These are phyloP conservation scores for Xylariaceae sp. DNA, from an alignment of 2,329 filamentous ascomycete genomes.

Conservation along the genomic window DNA sequence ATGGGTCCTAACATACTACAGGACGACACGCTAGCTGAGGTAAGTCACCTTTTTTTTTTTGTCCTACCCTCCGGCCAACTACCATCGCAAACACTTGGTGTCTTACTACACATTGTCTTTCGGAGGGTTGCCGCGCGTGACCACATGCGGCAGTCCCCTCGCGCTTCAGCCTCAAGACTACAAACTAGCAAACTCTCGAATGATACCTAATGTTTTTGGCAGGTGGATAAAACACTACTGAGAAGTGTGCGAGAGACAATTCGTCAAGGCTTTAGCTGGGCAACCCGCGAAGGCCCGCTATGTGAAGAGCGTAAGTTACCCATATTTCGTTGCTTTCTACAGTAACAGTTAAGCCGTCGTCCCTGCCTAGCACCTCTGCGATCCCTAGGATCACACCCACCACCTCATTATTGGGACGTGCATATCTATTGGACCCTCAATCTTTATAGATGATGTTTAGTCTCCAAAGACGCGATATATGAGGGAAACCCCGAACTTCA, in stretches of 20 bases:
- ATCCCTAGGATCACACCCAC: background rate
- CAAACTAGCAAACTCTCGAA: conserved; percentile 30
- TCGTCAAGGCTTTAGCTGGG: conserved; percentile 96
- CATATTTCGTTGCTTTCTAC: conserved; percentile 30
- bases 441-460: background rate
- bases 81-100: conserved; percentile 25
- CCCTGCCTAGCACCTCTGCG: conserved; percentile 27
- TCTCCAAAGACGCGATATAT: background rate
- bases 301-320: conserved; percentile 89
- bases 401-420: conserved; percentile 9
- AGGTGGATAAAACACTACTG: conserved; percentile 91
- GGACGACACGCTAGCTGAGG: conserved; percentile 92
- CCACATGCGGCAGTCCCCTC: conserved; percentile 33
- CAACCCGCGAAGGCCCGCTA: conserved; percentile 89
- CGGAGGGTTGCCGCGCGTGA: conserved; percentile 32
- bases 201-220: conserved; percentile 42
- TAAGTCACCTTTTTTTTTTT: conserved; percentile 46
- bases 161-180: conserved; percentile 34
- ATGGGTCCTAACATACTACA: conserved; percentile 93
- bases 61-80: conserved; percentile 17
- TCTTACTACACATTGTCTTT: conserved; percentile 35
- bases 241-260: conserved; percentile 89
- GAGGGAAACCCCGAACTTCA: background rate
- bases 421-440: conserved; percentile 6
- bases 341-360: conserved; percentile 25